These are phyloP conservation scores for Pseudonitzschia delicatissima DNA, from an alignment of 108 stramenopile species.

Conservation along the genomic window DNA sequence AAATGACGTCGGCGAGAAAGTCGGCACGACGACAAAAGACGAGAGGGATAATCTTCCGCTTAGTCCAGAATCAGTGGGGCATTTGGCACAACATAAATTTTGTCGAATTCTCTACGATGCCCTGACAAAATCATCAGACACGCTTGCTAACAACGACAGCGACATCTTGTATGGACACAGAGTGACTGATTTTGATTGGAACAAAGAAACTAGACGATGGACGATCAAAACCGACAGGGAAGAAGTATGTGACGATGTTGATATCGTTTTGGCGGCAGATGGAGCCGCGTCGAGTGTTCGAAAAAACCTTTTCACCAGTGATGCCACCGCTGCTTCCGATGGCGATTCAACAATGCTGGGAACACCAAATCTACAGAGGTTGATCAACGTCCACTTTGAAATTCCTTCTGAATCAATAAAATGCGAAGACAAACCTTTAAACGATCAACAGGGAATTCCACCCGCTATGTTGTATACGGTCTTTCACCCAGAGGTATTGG, in stretches of 20 bases:
- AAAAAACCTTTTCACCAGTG: conserved; percentile 20
- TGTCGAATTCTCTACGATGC: conserved; percentile 43
- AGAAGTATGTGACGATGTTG: conserved; percentile 4
- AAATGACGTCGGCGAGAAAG: not conserved
- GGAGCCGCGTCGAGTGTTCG: conserved; percentile 77
- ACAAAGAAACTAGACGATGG: conserved; percentile 19
- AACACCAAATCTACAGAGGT: conserved; percentile 53
- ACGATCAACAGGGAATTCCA: conserved; percentile 13
- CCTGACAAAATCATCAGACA: not conserved
- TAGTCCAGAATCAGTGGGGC: conserved; percentile 48
- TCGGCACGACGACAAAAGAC: not conserved
- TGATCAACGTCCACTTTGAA: conserved; percentile 89
- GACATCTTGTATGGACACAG: conserved; percentile 1
- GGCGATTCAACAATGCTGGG: conserved; percentile 44
- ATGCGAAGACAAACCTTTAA: not conserved
- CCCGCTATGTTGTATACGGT: conserved; percentile 93
- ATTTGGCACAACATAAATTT: conserved; percentile 61
- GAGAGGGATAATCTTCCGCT: conserved; percentile 14
- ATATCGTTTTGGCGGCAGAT: conserved; percentile 78
- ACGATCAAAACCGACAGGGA: conserved; percentile 31
- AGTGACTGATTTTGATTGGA: conserved; percentile 2
- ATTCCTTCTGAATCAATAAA: conserved; percentile 12
- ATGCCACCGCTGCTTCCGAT: not conserved
- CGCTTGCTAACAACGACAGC: not conserved
- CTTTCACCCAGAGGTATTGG: conserved; percentile 79